Conservation (phyloP, 345 rosid genomes). For the Populus davidiana region DNA sequence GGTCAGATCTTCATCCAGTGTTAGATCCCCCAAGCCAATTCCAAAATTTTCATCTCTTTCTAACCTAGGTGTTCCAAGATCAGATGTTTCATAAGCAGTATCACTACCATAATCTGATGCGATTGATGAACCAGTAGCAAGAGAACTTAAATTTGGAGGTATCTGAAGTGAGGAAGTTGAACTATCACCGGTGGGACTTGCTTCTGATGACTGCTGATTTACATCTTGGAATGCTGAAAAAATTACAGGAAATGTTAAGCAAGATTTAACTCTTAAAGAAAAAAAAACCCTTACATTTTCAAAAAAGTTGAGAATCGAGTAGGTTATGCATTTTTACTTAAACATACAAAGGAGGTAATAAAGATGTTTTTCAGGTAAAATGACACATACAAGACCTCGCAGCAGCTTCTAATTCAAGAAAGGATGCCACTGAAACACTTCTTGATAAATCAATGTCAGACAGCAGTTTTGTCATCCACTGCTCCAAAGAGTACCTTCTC, state of each 20-base stretch:
- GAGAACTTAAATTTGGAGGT: slow-evolving; percentile 52
- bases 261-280: not conserved
- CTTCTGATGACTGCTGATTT: slow-evolving; percentile 49
- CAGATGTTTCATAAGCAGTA: slow-evolving; percentile 90
- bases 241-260: slow-evolving; percentile 7
- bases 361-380: slow-evolving; percentile 1
- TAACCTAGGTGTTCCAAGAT: slow-evolving; percentile 73
- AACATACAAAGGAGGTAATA: not conserved
- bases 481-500: slow-evolving; percentile 94
- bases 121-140: slow-evolving; percentile 57
- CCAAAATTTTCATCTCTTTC: slow-evolving; percentile 68
- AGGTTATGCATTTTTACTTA: slow-evolving; percentile 3
- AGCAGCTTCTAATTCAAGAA: slow-evolving; percentile 98
- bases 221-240: slow-evolving; percentile 89
- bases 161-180: slow-evolving; percentile 39
- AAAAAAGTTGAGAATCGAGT: not conserved
- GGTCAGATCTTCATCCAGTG: slow-evolving; percentile 71
- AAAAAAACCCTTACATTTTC: not conserved
- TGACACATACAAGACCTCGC: slow-evolving; percentile 87
- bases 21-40: slow-evolving; percentile 59
- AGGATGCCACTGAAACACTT: slow-evolving; percentile 81
- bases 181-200: slow-evolving; percentile 42
- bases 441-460: slow-evolving; percentile 94
- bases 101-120: slow-evolving; percentile 95
- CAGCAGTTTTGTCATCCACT: slow-evolving; percentile 90